Evolutionary conservation across 257 asterid species (phyloP), one percentile per base, ranked within the genome.

Genomic region (Nicotiana sylvestris): DNA sequence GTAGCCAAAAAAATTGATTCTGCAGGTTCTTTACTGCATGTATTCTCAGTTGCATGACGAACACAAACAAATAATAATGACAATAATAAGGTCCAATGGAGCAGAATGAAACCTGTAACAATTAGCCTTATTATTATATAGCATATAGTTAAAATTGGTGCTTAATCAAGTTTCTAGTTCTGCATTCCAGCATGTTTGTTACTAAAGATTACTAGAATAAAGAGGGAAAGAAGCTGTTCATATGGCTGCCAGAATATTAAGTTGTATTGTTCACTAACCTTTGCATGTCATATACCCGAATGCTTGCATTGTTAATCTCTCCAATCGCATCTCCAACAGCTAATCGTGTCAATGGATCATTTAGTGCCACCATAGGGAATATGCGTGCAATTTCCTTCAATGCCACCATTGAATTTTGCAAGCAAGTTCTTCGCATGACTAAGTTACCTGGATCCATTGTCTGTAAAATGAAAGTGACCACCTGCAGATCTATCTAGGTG

Each of bases 311-410:
- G 77, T 85, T 90, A 32, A 92, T 89, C 84, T 90, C 98, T 62
- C 90, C 92, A 86, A 96, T 90, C 84, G 98, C 98, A 89, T 96
- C 99, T 82, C 99, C 99, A 82, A 94, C 92, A 83, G 99, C 99
- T 91, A 96, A 85, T 83, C 98, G 91, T 64, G 93, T 92, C 69
- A 93, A 88, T 56, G 92, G 39, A 81, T 87, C 92, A 87, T 91
- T 96, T 49, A 93, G 90, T 57, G 98, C 94, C 62, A 91, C 88
- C 99, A 96, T 96, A 46, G 99, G 99, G 87, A 91, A 96, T 29
- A 94, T 90, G 69, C 93, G 96, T 57, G 91, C 92, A 64, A 93
- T 87, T 84, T 96, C 99, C 92, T 89, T 90, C 92, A 96, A 86
- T 83, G 95, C 90, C 9, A 80, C 82, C 97, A 89, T 90, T 83